Evolutionary conservation across 495 filamentous ascomycete genomes (phyloP).

Genomic region (Aspergillus baeticus): DNA sequence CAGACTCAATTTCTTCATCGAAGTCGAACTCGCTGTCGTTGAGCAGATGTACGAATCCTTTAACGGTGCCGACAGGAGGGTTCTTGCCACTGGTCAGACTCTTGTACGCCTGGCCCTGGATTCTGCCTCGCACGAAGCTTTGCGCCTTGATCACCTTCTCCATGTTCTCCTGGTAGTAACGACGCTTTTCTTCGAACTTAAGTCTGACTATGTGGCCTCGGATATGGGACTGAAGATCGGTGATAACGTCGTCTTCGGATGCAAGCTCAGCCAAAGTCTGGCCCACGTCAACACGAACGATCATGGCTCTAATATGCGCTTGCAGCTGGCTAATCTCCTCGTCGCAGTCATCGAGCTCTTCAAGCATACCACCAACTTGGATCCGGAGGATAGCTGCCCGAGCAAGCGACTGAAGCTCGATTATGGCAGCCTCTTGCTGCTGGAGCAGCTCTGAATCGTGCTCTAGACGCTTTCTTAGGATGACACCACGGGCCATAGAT

Average conservation of each 20-base stretch:
- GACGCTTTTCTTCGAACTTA: conserved; percentile 78
- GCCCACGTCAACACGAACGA: conserved; percentile 70
- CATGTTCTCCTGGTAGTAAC: conserved; percentile 94
- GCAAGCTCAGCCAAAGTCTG: conserved; percentile 72
- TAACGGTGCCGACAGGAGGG: conserved; percentile 91
- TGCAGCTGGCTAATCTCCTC: conserved; percentile 71
- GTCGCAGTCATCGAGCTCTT: conserved; percentile 77
- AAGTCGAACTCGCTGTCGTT: conserved; percentile 99
- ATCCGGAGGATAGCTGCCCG: conserved; percentile 75
- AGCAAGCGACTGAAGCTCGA: conserved; percentile 65
- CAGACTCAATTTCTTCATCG: conserved; percentile 96
- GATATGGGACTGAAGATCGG: conserved; percentile 71
- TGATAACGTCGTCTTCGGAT: conserved; percentile 70
- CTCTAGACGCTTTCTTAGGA: conserved; percentile 41
- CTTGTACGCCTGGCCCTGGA: conserved; percentile 97
- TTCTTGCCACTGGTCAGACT: conserved; percentile 95
- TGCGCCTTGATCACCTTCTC: conserved; percentile 98
- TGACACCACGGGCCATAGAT: conserved; percentile 41
- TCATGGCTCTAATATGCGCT: conserved; percentile 71
- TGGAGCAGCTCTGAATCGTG: conserved; percentile 57
- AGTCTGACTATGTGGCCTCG: conserved; percentile 72
- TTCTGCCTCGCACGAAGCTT: conserved; percentile 88
- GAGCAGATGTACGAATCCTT: conserved; percentile 95
- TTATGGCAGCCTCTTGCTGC: conserved; percentile 55
- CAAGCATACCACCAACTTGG: conserved; percentile 68